Evolutionary conservation across 1,284 basidiomycete species (phyloP).

Genomic region (Melampsora americana): DNA sequence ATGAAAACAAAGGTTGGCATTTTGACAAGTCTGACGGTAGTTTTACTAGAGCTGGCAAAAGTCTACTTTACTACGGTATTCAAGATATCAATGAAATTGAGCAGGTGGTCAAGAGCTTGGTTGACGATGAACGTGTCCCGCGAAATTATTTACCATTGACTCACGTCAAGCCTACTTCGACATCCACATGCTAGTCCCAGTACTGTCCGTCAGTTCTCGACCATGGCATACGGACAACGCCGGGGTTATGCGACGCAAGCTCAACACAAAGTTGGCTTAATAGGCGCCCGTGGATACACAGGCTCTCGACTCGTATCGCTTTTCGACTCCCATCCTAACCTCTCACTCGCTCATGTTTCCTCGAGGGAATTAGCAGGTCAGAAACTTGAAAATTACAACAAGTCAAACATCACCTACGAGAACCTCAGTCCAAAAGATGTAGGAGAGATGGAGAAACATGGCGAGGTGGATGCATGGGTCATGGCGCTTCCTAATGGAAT

Average conservation of each 20-base stretch:
- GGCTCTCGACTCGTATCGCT: constrained; percentile 85
- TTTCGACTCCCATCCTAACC: constrained; percentile 77
- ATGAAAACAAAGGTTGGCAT: constrained; percentile 81
- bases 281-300: constrained; percentile 93
- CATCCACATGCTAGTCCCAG: constrained; percentile 58
- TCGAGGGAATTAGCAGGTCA: constrained; percentile 88
- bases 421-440: constrained; percentile 76
- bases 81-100: constrained; percentile 91
- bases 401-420: constrained; percentile 70
- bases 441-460: constrained; percentile 76
- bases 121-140: constrained; percentile 78
- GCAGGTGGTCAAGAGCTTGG: constrained; percentile 74
- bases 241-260: constrained; percentile 58
- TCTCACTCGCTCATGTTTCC: constrained; percentile 88
- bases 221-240: constrained; percentile 59
- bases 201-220: constrained; percentile 55
- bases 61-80: constrained; percentile 96
- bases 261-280: constrained; percentile 84
- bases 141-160: constrained; percentile 86
- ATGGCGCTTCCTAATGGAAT: constrained; percentile 97
- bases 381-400: constrained; percentile 76
- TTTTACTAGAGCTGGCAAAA: constrained; percentile 86
- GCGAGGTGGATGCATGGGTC: constrained; percentile 90
- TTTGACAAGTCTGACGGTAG: constrained; percentile 97
- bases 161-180: constrained; percentile 66